These are phyloP conservation scores for Wickerhamomyces silvicola DNA, from an alignment of 805 yeast species.

Conservation along the genomic window DNA sequence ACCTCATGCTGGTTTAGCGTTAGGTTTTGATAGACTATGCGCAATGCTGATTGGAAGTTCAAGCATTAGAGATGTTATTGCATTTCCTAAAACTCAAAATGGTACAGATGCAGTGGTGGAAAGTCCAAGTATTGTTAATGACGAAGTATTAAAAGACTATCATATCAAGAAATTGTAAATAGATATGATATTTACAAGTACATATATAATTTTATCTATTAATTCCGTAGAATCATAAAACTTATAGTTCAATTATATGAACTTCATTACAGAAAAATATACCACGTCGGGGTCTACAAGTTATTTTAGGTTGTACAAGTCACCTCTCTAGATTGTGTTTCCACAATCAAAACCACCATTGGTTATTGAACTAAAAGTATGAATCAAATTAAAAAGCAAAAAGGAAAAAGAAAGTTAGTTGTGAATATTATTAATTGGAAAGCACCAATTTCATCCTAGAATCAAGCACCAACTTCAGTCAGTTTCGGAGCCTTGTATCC, in stretches of 20 bases:
- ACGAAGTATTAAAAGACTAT: constrained; percentile 47
- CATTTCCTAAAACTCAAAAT: constrained; percentile 88
- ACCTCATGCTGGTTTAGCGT: constrained; percentile 96
- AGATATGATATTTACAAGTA: no score
- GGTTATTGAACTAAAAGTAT: no score
- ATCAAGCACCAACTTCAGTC: constrained; percentile 2
- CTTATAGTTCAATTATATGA: no score
- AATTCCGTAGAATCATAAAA: neutral
- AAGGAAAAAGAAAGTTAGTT: no score
- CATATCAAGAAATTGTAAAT: constrained; percentile 28
- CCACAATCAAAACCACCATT: no score
- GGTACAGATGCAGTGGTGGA: constrained; percentile 87
- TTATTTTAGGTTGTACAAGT: no score
- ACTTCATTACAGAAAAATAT: no score
- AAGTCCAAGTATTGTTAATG: constrained; percentile 66
- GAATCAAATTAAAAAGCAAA: no score
- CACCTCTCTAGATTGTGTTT: no score
- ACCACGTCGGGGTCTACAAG: no score
- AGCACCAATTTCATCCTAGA: neutral
- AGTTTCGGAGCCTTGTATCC: constrained; percentile 2
- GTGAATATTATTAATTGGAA: no score
- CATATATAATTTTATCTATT: no score
- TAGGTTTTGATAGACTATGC: constrained; percentile 90
- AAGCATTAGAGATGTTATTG: constrained; percentile 87
- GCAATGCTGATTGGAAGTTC: constrained; percentile 78